phyloP scores from a whole-genome alignment of 2,329 filamentous ascomycete species.

The Arthrinium puccinioides region DNA sequence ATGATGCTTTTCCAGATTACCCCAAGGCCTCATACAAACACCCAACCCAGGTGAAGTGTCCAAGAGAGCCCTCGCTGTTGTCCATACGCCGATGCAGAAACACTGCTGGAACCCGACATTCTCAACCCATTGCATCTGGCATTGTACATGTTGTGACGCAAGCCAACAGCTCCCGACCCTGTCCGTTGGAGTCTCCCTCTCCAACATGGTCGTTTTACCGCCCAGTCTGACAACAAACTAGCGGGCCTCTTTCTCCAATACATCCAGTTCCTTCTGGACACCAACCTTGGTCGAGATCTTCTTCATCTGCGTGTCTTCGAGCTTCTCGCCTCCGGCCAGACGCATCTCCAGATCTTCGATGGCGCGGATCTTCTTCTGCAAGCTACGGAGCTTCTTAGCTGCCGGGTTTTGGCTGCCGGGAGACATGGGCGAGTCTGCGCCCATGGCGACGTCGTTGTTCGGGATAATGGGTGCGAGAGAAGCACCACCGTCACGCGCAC shows the following conservation, averaged over 20 bases:
- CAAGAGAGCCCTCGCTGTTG: no score
- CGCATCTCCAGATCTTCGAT: conserved; percentile 99
- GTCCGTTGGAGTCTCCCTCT: no score
- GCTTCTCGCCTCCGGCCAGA: conserved; percentile 85
- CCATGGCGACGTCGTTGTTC: conserved; percentile 20
- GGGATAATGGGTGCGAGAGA: conserved; percentile 17
- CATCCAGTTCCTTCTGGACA: conserved; percentile 77
- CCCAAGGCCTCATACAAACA: no score
- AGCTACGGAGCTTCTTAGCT: conserved; percentile 88
- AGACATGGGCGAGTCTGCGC: conserved; percentile 36
- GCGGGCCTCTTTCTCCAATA: conserved; percentile 35
- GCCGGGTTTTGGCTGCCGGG: conserved; percentile 55
- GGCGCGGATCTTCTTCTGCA: conserved; percentile 95
- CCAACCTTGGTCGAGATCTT: conserved; percentile 87
- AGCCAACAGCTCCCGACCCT: no score
- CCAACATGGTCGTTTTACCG: no score
- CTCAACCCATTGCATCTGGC: no score
- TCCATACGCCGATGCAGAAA: no score
- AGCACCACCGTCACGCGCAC: conserved; percentile 17
- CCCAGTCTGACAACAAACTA: no score
- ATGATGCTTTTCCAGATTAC: no score
- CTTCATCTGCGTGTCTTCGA: conserved; percentile 97
- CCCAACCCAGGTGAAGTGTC: no score
- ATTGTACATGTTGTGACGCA: no score
- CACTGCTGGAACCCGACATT: no score